phyloP scores from a whole-genome alignment of 1,284 basidiomycete species.

The Sporisorium exsertum region DNA sequence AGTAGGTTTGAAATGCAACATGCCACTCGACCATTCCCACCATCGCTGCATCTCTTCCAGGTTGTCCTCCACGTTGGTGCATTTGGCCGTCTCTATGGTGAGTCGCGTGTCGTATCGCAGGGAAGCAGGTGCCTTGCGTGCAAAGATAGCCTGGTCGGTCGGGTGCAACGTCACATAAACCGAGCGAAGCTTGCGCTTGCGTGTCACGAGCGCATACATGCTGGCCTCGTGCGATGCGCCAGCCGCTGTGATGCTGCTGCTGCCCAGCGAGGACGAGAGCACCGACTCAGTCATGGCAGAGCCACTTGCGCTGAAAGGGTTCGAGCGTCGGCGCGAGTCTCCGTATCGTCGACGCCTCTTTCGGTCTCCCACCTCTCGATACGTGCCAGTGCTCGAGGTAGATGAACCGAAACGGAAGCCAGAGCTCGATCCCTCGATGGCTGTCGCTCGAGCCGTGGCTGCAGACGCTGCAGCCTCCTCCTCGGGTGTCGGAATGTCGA shows the following conservation, averaged over 20 bases:
- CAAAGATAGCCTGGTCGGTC: constrained; percentile 51
- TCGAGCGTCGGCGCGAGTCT: constrained; percentile 40
- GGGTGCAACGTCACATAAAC: constrained; percentile 51
- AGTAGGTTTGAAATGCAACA: constrained; percentile 52
- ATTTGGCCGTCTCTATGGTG: constrained; percentile 49
- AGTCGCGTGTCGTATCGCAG: constrained; percentile 41
- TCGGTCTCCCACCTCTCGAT: constrained; percentile 33
- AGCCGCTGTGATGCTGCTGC: constrained; percentile 16
- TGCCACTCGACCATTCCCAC: constrained; percentile 52
- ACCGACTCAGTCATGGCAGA: constrained; percentile 33
- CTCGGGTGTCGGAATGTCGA: constrained; percentile 50
- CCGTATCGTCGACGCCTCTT: constrained; percentile 42
- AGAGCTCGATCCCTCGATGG: constrained; percentile 30
- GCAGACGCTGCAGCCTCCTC: constrained; percentile 42
- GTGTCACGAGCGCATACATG: constrained; percentile 42
- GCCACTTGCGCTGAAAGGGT: constrained; percentile 33
- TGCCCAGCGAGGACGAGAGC: constrained; percentile 35
- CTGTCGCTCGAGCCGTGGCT: constrained; percentile 16
- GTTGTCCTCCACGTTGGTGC: constrained; percentile 45
- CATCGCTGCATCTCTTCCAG: constrained; percentile 50
- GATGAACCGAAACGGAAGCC: constrained; percentile 40
- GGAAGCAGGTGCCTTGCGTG: constrained; percentile 39
- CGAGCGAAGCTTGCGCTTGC: constrained; percentile 48
- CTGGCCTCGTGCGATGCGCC: constrained; percentile 38
- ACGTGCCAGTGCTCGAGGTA: constrained; percentile 43